These are phyloP conservation scores for Cyberlindnera lachancei DNA, from an alignment of 805 yeast genomes.

Conservation along the genomic window DNA sequence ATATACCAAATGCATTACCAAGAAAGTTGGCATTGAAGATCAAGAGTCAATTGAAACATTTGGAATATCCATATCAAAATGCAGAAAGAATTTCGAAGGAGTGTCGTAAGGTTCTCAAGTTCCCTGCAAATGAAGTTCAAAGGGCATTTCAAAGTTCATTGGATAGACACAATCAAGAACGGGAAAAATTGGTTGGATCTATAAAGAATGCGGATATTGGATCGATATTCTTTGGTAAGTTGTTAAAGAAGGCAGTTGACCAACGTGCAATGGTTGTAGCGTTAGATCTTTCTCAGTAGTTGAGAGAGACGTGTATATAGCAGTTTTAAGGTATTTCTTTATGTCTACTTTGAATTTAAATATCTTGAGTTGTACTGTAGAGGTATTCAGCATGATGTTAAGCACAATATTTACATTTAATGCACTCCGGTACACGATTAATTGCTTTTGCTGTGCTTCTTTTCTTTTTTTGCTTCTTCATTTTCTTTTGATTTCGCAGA, in stretches of 20 bases:
- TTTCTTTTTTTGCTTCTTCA: too few species aligned
- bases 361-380: too few species aligned
- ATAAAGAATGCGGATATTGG: conserved; percentile 52
- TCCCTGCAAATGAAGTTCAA: conserved; percentile 78
- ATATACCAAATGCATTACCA: conserved; percentile 86
- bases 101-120: conserved; percentile 70
- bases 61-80: conserved; percentile 75
- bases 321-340: too few species aligned
- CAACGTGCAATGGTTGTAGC: conserved; percentile 36
- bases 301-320: too few species aligned
- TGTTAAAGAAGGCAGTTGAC: conserved; percentile 36
- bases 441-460: too few species aligned
- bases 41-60: conserved; percentile 47
- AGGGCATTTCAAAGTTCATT: conserved; percentile 58
- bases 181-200: conserved; percentile 44
- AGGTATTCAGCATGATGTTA: too few species aligned
- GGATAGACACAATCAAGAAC: conserved; percentile 51
- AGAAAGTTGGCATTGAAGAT: conserved; percentile 73
- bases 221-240: conserved; percentile 43
- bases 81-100: conserved; percentile 76
- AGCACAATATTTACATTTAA: too few species aligned
- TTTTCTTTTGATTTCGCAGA: too few species aligned
- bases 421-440: too few species aligned
- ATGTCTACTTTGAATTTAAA: too few species aligned
- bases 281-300: too few species aligned